phyloP scores from a whole-genome alignment of 768 basidiomycete species.

The Antrodiella citrinella region DNA sequence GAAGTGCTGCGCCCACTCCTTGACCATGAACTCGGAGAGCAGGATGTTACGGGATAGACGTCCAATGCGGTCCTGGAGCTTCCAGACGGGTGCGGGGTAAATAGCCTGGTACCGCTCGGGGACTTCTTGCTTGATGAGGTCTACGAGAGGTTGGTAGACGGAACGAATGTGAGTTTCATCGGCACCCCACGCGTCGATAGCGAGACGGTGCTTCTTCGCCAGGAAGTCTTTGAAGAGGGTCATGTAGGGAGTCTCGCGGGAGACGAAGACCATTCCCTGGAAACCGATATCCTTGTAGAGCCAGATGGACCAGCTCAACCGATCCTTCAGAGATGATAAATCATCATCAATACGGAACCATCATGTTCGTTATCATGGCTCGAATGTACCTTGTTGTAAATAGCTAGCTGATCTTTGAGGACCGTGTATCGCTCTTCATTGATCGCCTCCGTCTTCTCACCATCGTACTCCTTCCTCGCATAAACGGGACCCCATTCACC shows the following conservation, averaged over 20 bases:
- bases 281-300: conserved; percentile 83
- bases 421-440: conserved; percentile 60
- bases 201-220: conserved; percentile 70
- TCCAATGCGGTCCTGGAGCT: conserved; percentile 42
- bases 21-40: conserved; percentile 60
- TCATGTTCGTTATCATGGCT: no score
- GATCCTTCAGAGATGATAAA: conserved; percentile 33
- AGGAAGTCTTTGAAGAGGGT: conserved; percentile 60
- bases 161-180: conserved; percentile 48
- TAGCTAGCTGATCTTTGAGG: conserved; percentile 62
- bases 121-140: conserved; percentile 53
- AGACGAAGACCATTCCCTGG: conserved; percentile 76
- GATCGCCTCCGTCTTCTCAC: conserved; percentile 51
- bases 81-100: conserved; percentile 63
- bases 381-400: conserved; percentile 52
- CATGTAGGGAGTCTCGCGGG: conserved; percentile 65
- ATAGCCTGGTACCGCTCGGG: conserved; percentile 40
- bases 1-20: conserved; percentile 70
- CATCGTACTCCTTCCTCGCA: conserved; percentile 44
- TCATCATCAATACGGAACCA: neutral
- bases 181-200: conserved; percentile 73
- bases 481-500: conserved; percentile 86
- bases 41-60: conserved; percentile 61
- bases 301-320: conserved; percentile 80
- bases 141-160: conserved; percentile 57